Conservation (phyloP, 75 land plant genomes). For the Picea glauca region DNA sequence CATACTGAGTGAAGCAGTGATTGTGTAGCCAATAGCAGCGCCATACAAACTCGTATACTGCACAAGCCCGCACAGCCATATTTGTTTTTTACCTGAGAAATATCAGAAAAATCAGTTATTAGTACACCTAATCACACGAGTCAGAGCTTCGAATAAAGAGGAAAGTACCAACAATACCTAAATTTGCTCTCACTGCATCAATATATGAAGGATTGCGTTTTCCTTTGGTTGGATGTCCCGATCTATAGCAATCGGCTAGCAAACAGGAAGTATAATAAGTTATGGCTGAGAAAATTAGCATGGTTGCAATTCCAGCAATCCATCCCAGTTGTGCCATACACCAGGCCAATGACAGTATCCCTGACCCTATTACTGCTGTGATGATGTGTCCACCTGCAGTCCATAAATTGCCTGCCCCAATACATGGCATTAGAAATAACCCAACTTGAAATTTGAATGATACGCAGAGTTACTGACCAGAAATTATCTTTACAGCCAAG, state of each 20-base stretch:
- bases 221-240: slow-evolving; percentile 27
- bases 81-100: slow-evolving; percentile 28
- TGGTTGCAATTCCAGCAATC: slow-evolving; percentile 40
- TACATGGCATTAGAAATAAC: too few species aligned
- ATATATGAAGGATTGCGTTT: slow-evolving; percentile 55
- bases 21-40: slow-evolving; percentile 64
- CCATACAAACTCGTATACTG: slow-evolving; percentile 67
- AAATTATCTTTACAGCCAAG: too few species aligned
- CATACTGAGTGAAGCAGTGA: slow-evolving; percentile 76
- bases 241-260: slow-evolving; percentile 52
- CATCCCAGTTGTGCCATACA: slow-evolving; percentile 60
- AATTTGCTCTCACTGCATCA: slow-evolving; percentile 45
- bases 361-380: slow-evolving; percentile 67
- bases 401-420: slow-evolving; percentile 40
- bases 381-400: slow-evolving; percentile 56
- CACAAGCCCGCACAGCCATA: slow-evolving; percentile 41
- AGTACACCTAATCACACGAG: neutral
- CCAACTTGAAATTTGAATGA: too few species aligned
- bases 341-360: slow-evolving; percentile 64
- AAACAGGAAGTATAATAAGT: slow-evolving; percentile 48
- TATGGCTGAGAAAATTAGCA: slow-evolving; percentile 40
- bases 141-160: neutral
- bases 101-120: neutral
- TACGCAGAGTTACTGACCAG: too few species aligned
- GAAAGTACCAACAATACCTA: slow-evolving; percentile 19